Base-by-base conservation (phyloP, 2,329 filamentous ascomycete genomes). In the Fusarium nurragi region DNA sequence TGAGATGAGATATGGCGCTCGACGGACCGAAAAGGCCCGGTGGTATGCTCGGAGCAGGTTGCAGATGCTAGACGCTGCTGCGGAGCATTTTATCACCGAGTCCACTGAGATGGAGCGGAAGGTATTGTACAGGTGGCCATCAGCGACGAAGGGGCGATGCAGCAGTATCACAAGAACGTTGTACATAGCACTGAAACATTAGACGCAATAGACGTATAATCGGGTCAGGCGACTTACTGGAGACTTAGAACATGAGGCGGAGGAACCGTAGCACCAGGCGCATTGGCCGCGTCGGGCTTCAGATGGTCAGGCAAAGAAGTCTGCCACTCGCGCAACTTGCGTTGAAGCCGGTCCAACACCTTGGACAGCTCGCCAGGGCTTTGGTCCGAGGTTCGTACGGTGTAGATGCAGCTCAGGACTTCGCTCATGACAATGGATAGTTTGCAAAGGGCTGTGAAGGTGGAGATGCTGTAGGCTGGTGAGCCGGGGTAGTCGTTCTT, bases 141-240 rank as follows among this genome's bases (percentile, higher is more conserved):
- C 80, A 5, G 79, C 77, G 5, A 86, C 78, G 23, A 86, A 84
- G 0, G 83, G 84, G 8, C 81, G 82, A 59, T 86, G 83, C 0
- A 86, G 75, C 0, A 86, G 78, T 7, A 87, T 85, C 2, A 81
- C 69, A 0, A 85, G 76, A 0, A 83, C 81, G 51, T 86, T 77
- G 37, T 83, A 83, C 68, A 84, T 80, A 5, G 82, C 77, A 36
- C 76, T 76, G 9, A 2, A 16, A 12, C 1, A n/a, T 59, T 9
- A 36, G 45, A 11, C 0, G 5, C 2, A 0, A 30, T 9, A 5
- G n/a, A n/a, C 5, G 7, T 9, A 30, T 1, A 2, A 9, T 4
- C 6, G 2, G 3, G 0, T 2, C 1, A 4, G 1, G 6, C 1
- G 4, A 46, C 63, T 52, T 3, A 60, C 50, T 79, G 75, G 0